phyloP scores from a whole-genome alignment of 2,329 filamentous ascomycete genomes.

The Aspergillus calidoustus region DNA sequence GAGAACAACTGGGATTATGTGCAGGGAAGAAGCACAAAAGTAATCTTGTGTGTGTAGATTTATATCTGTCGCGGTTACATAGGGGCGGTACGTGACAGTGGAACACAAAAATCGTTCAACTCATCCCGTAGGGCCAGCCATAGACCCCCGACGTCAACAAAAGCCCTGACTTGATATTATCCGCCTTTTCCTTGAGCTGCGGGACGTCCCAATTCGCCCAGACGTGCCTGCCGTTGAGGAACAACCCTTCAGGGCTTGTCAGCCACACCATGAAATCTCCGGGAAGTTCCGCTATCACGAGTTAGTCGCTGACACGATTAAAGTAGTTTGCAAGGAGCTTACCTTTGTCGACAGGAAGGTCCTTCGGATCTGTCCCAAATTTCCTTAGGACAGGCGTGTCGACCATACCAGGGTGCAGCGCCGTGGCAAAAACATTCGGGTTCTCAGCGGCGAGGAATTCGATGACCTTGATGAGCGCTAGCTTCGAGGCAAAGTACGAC shows the following conservation, averaged over 20 bases:
- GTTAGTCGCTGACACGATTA: too few relatives aligned
- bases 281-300: slow-evolving; percentile 20
- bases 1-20: too few relatives aligned
- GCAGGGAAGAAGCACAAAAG: too few relatives aligned
- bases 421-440: slow-evolving; percentile 43
- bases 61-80: too few relatives aligned
- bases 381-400: slow-evolving; percentile 29
- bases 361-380: slow-evolving; percentile 20
- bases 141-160: slow-evolving; percentile 8
- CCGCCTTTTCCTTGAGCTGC: slow-evolving; percentile 37
- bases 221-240: slow-evolving; percentile 44
- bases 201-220: slow-evolving; percentile 50
- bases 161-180: slow-evolving; percentile 20
- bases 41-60: too few relatives aligned
- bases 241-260: slow-evolving; percentile 42
- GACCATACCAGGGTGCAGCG: slow-evolving; percentile 51
- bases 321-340: too few relatives aligned
- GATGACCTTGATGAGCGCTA: slow-evolving; percentile 48
- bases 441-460: slow-evolving; percentile 50
- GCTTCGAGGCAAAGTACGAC: slow-evolving; percentile 50
- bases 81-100: too few relatives aligned
- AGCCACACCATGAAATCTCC: slow-evolving; percentile 44
- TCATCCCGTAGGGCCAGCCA: slow-evolving; percentile 11
- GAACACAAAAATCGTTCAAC: too few relatives aligned
- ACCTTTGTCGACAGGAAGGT: background rate